Conservation (phyloP, 2,329 filamentous ascomycete species). For the Calonectria pseudoreteaudii region DNA sequence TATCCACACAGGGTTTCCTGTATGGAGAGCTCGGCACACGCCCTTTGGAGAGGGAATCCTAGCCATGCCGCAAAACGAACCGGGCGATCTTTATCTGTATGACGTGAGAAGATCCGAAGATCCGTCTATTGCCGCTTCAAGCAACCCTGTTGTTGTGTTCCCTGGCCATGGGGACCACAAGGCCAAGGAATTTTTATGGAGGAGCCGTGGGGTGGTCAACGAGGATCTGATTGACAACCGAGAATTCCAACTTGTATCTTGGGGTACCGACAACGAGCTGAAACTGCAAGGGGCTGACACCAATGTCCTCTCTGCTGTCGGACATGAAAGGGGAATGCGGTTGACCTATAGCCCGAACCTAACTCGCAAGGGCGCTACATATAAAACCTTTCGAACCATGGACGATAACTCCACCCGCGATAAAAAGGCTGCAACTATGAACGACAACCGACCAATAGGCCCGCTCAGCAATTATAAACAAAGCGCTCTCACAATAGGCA, state of each 20-base stretch:
- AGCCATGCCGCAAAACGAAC: conserved; percentile 92
- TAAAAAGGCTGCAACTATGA: conserved; percentile 71
- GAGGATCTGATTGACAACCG: conserved; percentile 78
- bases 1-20: conserved; percentile 85
- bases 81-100: conserved; percentile 87
- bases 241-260: conserved; percentile 93
- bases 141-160: conserved; percentile 68
- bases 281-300: conserved; percentile 80
- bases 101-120: conserved; percentile 68
- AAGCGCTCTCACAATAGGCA: conserved; percentile 57
- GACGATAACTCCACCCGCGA: conserved; percentile 70
- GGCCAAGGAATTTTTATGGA: conserved; percentile 93
- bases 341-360: conserved; percentile 75
- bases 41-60: conserved; percentile 89
- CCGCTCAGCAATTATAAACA: conserved; percentile 56
- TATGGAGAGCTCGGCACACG: conserved; percentile 92
- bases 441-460: conserved; percentile 64
- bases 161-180: conserved; percentile 73
- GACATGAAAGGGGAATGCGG: conserved; percentile 76
- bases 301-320: conserved; percentile 74
- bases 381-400: conserved; percentile 85
- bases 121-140: conserved; percentile 56
- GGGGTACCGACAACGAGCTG: conserved; percentile 88
- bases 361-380: conserved; percentile 85
- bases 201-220: conserved; percentile 75